These are phyloP conservation scores for Pichia sp. DNA, from an alignment of 1,139 yeast genomes.

Conservation along the genomic window DNA sequence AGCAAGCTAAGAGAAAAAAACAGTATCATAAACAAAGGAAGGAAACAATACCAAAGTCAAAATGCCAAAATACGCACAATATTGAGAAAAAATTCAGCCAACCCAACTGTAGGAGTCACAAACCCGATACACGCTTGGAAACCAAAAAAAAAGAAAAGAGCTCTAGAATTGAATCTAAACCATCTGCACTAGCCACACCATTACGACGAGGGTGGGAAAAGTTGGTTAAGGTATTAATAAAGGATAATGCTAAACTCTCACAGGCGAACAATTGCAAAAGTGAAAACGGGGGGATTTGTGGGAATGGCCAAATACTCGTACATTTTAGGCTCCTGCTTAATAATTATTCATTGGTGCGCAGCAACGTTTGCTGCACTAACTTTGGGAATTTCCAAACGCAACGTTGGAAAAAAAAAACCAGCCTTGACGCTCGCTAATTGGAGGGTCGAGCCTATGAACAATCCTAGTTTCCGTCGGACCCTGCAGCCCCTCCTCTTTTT, in stretches of 20 bases:
- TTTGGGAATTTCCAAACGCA: neutral
- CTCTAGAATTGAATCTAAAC: neutral
- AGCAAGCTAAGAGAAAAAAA: neutral
- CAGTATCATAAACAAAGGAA: neutral
- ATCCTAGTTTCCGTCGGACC: neutral
- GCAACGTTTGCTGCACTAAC: neutral
- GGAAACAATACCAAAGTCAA: neutral
- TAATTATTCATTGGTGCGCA: neutral
- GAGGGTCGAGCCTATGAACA: neutral
- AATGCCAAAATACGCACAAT: neutral
- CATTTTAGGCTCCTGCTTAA: neutral
- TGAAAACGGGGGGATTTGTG: neutral
- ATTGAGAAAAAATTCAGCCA: neutral
- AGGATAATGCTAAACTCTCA: neutral
- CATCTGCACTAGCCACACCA: neutral
- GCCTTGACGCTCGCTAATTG: neutral
- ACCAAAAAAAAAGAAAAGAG: neutral
- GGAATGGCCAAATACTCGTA: neutral
- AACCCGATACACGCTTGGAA: neutral
- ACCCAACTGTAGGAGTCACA: neutral
- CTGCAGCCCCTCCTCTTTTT: neutral
- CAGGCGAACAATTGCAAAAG: neutral
- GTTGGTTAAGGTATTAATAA: neutral
- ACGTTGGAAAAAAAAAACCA: neutral
- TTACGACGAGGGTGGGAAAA: neutral